Evolutionary conservation across 2,329 filamentous ascomycete species (phyloP), one percentile per base, ranked within the genome.

Genomic region (Stachybotrys echinatus): DNA sequence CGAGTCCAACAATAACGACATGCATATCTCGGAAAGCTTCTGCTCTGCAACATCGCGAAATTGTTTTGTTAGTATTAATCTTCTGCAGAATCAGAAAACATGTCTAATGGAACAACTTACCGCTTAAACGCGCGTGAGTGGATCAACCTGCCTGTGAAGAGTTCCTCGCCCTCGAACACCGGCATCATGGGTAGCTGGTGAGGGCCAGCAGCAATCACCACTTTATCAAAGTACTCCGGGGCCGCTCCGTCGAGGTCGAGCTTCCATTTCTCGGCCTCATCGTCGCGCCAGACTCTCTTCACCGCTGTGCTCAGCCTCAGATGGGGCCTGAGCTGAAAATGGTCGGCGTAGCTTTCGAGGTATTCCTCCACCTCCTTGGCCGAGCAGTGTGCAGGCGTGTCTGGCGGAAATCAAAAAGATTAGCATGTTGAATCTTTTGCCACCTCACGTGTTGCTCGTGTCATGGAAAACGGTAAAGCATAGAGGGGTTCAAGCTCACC

Each of bases 1-100:
- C 70, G 7, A 75, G 59, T 12, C 74, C 75, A 2, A 77, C 60
- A 2, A 77, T 57, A 7, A 77, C 53, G 4, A 77, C 70, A 7
- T 60, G 68, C 53, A 73, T 69, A 1, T 54, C 58, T 4, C 42
- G 27, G 38, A 61, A 60, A 2, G 48, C 23, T n/a, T 60, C 55
- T 12, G 58, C 54, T 12, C 60, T 61, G 23, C 10, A 34, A 34
- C 27, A 8, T 10, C 10, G 3, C 27, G 14, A 34, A 34, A 34
- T 14, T 34, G 8, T n/a, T 18, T 18, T 12, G 21, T 47, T 20
- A 52, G 52, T 46, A 20, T 27, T 19, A 10, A 17, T 21, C 27
- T 2, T 14, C 27, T 34, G 27, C 10, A 34, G 27, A 8, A 34
- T 14, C 27, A 10, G 5, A 8, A 18, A 18, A 42, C 21, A 14